Evolutionary conservation across 352 stramenopile species (phyloP).

Genomic region (Globisporangium rhizosaccharum): DNA sequence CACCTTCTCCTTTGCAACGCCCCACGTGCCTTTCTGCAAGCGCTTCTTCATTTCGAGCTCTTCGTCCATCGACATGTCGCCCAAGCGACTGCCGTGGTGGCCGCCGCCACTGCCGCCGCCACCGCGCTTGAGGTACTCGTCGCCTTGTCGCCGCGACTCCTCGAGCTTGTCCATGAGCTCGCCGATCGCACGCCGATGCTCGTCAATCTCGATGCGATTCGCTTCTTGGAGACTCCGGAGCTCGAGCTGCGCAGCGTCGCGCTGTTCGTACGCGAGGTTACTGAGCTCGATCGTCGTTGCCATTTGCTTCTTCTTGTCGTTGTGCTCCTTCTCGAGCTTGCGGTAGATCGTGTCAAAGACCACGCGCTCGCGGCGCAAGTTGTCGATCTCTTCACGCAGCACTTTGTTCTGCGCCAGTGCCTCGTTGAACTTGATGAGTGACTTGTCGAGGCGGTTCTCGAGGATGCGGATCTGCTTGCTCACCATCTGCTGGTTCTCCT

Average conservation of each 20-base stretch:
- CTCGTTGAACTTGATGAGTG: slow-evolving; percentile 96
- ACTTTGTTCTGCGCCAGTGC: slow-evolving; percentile 91
- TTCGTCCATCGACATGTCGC: slow-evolving; percentile 52
- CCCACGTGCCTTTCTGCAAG: slow-evolving; percentile 73
- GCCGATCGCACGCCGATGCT: slow-evolving; percentile 44
- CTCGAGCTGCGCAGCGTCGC: slow-evolving; percentile 92
- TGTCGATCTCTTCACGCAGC: slow-evolving; percentile 91
- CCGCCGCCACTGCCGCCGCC: slow-evolving; percentile 5
- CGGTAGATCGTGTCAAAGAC: slow-evolving; percentile 95
- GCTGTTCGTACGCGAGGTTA: slow-evolving; percentile 93
- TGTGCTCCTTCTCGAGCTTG: slow-evolving; percentile 89
- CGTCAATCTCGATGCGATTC: slow-evolving; percentile 82
- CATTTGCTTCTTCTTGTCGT: slow-evolving; percentile 95
- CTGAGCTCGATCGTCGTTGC: slow-evolving; percentile 92
- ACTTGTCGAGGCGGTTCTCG: slow-evolving; percentile 97
- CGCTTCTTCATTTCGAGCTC: slow-evolving; percentile 69
- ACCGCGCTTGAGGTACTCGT: slow-evolving; percentile 20
- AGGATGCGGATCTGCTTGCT: slow-evolving; percentile 95
- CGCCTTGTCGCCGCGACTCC: slow-evolving; percentile 38
- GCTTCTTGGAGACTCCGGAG: slow-evolving; percentile 90
- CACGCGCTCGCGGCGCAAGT: slow-evolving; percentile 89
- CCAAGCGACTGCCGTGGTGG: slow-evolving; percentile 14
- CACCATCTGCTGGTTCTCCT: slow-evolving; percentile 94
- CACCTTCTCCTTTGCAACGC: slow-evolving; percentile 82
- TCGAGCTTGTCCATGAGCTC: slow-evolving; percentile 64